Percentiles rank a stretch among this genome's conserved stretches.
Conservation (phyloP, 225 moss, liverwort and hornwort genomes). For the Marchantia polymorpha region DNA sequence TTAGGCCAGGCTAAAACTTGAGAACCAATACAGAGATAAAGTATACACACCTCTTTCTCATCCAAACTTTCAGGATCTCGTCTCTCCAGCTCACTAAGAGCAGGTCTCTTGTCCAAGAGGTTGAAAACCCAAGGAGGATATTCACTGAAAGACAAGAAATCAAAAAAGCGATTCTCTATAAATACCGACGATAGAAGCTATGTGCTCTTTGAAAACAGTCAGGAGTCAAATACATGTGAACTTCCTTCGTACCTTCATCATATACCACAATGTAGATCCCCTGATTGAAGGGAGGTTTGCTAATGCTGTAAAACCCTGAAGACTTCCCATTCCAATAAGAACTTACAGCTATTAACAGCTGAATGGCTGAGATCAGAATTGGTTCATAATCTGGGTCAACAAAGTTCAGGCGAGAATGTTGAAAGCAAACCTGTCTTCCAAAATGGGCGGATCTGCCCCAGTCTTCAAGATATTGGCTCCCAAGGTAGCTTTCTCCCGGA, state of each 20-base stretch:
- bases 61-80: conserved; percentile 66
- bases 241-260: neutral
- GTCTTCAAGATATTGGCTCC: conserved; percentile 90
- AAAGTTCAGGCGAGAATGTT: neutral
- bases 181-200: neutral
- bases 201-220: neutral
- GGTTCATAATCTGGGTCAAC: neutral
- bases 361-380: neutral
- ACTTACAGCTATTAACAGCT: neutral
- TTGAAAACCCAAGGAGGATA: conserved; percentile 77
- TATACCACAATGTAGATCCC: neutral
- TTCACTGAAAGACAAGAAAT: conserved; percentile 32
- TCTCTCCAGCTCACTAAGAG: conserved; percentile 90
- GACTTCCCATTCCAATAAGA: neutral
- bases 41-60: conserved; percentile 45
- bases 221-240: neutral
- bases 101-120: conserved; percentile 65
- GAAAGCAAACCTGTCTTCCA: conserved; percentile 48
- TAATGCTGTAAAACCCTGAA: neutral
- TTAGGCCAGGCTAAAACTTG: no score
- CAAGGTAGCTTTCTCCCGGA: conserved; percentile 80
- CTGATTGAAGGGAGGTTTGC: neutral
- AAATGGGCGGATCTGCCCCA: conserved; percentile 73
- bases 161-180: neutral
- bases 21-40: neutral